Evolutionary conservation across 2,329 filamentous ascomycete genomes (phyloP).

Genomic region (Peltaster fructicola): DNA sequence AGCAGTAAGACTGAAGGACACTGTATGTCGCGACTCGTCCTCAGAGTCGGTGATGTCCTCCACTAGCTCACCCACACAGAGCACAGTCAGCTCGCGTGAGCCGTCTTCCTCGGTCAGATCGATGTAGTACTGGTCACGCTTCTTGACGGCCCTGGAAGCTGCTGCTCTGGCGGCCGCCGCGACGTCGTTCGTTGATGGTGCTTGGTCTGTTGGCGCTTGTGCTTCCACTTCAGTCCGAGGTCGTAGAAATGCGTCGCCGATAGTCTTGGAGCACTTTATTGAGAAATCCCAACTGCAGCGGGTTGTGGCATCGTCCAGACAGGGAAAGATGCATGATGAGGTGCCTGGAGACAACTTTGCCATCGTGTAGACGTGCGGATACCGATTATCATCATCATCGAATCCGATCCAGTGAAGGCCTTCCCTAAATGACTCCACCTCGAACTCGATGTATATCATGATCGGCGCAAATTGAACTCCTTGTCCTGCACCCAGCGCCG

Average conservation of each 20-base stretch:
- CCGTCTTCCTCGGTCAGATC: slow-evolving; percentile 59
- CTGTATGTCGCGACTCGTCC: slow-evolving; percentile 69
- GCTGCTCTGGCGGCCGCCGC: slow-evolving; percentile 2
- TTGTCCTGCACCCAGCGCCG: slow-evolving; percentile 12
- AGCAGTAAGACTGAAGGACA: slow-evolving; percentile 62
- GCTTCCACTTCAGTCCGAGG: slow-evolving; percentile 10
- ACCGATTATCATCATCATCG: slow-evolving; percentile 60
- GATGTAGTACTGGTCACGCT: slow-evolving; percentile 21
- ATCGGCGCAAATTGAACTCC: slow-evolving; percentile 38
- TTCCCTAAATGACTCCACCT: slow-evolving; percentile 57
- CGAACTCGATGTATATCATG: slow-evolving; percentile 57
- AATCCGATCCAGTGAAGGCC: slow-evolving; percentile 84
- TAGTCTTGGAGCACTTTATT: slow-evolving; percentile 67
- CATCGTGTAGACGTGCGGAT: slow-evolving; percentile 80
- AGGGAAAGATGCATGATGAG: slow-evolving; percentile 79
- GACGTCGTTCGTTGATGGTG: slow-evolving; percentile 3
- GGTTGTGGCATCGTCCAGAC: slow-evolving; percentile 68
- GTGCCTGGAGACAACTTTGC: slow-evolving; percentile 63
- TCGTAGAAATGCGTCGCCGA: slow-evolving; percentile 52
- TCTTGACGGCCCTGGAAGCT: slow-evolving; percentile 4
- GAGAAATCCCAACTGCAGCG: slow-evolving; percentile 78
- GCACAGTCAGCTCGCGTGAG: slow-evolving; percentile 69
- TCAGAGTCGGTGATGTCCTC: slow-evolving; percentile 62
- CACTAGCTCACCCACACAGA: slow-evolving; percentile 77
- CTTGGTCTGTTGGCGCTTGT: slow-evolving; percentile 4